These are phyloP conservation scores for Gypsophila paniculata DNA, from an alignment of 179 eudicot genomes.

Conservation along the genomic window DNA sequence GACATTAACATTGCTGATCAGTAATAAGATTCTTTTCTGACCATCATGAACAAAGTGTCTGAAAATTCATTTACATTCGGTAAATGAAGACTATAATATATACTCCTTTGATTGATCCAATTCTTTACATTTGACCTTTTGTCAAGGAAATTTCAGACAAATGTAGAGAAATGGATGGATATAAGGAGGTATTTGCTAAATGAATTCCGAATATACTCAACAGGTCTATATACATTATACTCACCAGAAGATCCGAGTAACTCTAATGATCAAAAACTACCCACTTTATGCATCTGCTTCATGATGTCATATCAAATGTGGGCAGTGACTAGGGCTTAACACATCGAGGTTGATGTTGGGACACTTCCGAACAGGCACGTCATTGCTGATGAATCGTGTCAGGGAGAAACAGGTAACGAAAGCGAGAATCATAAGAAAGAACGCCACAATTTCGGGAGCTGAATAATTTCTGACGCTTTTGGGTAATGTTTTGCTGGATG, in stretches of 20 bases:
- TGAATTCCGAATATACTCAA: constrained; percentile 19
- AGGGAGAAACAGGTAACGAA: constrained; percentile 37
- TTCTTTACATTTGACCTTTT: too few species aligned
- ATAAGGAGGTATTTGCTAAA: constrained; percentile 16
- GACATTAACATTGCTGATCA: neutral
- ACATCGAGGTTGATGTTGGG: neutral
- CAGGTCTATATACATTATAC: constrained; percentile 31
- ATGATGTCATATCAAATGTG: constrained; percentile 23
- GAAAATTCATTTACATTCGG: neutral
- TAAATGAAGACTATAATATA: neutral
- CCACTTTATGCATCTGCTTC: constrained; percentile 24
- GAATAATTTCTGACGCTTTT: constrained; percentile 35
- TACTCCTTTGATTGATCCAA: too few species aligned
- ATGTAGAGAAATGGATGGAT: neutral
- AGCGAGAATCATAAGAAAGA: constrained; percentile 34
- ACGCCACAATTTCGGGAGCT: constrained; percentile 32
- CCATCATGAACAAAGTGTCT: too few species aligned
- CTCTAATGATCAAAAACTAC: constrained; percentile 21
- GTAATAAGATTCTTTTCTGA: neutral
- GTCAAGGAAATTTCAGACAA: too few species aligned
- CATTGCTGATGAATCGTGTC: constrained; percentile 24
- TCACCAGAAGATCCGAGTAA: constrained; percentile 12
- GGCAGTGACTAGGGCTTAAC: constrained; percentile 14
- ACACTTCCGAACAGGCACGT: neutral
- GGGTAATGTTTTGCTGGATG: constrained; percentile 34